Percentiles rank a stretch among this genome's conserved stretches.
phyloP scores from a whole-genome alignment of 345 rosid species.

The Sisymbrium altissimum region DNA sequence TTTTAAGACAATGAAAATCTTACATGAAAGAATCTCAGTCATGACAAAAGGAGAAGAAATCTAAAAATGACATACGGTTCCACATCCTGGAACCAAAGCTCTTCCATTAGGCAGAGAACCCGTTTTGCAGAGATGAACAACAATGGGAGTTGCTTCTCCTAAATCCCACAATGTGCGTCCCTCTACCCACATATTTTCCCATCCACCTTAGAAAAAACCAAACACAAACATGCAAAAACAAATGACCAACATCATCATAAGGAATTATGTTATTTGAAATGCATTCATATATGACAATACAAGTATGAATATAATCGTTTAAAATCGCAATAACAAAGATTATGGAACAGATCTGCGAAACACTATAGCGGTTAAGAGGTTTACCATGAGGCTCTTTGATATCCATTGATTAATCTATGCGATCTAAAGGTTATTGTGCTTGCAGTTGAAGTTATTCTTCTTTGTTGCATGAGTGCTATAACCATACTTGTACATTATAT shows the following conservation, averaged over 20 bases:
- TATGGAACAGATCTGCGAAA: background rate
- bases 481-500: conserved; percentile 6
- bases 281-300: background rate
- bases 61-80: conserved; percentile 48
- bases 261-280: background rate
- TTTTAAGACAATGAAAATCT: background rate
- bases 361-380: background rate
- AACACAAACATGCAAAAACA: background rate
- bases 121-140: conserved; percentile 51
- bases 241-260: background rate
- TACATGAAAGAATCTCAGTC: background rate
- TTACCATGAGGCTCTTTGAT: conserved; percentile 28
- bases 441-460: background rate
- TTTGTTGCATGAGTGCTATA: background rate
- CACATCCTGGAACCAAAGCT: conserved; percentile 79
- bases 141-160: conserved; percentile 59
- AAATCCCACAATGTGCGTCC: conserved; percentile 69
- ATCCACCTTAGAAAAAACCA: conserved; percentile 41
- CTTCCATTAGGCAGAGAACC: conserved; percentile 67
- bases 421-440: background rate
- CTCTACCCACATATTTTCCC: conserved; percentile 75
- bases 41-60: background rate
- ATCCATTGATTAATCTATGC: conserved; percentile 1
- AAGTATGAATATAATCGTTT: background rate
- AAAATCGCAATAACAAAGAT: background rate